Evolutionary conservation across 495 filamentous ascomycete genomes (phyloP).

Genomic region (Penicillium cosmopolitanum): DNA sequence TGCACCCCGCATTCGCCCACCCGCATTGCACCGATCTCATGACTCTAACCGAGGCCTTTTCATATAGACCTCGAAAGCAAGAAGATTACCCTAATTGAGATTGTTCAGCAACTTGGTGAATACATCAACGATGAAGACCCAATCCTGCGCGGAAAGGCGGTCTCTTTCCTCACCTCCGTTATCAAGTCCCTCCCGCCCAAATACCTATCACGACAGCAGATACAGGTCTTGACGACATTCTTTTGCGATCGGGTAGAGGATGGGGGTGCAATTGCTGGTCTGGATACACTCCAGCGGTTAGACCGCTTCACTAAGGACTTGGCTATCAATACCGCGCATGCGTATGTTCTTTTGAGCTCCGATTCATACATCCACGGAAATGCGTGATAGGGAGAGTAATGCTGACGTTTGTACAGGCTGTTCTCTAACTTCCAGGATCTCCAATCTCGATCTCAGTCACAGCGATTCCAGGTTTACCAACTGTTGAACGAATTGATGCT

Average conservation of each 20-base stretch:
- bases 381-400: neutral
- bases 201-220: conserved; percentile 68
- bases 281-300: conserved; percentile 50
- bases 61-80: conserved; percentile 62
- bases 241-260: conserved; percentile 65
- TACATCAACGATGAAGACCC: conserved; percentile 74
- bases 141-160: conserved; percentile 63
- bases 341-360: conserved; percentile 40
- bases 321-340: conserved; percentile 50
- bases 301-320: conserved; percentile 54
- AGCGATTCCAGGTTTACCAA: conserved; percentile 65
- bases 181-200: conserved; percentile 60
- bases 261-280: conserved; percentile 55
- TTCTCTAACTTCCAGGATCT: conserved; percentile 58
- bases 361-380: neutral
- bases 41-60: conserved; percentile 13
- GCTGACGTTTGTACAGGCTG: conserved; percentile 39
- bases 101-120: conserved; percentile 69
- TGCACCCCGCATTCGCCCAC: conserved; percentile 25
- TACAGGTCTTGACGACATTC: conserved; percentile 61
- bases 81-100: conserved; percentile 64
- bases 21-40: neutral
- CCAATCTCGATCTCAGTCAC: conserved; percentile 64
- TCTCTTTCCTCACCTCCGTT: conserved; percentile 70
- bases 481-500: conserved; percentile 68